Evolutionary conservation across 768 basidiomycete genomes (phyloP), one percentile per base, ranked within the genome.

Genomic region (Dioszegia crocea): DNA sequence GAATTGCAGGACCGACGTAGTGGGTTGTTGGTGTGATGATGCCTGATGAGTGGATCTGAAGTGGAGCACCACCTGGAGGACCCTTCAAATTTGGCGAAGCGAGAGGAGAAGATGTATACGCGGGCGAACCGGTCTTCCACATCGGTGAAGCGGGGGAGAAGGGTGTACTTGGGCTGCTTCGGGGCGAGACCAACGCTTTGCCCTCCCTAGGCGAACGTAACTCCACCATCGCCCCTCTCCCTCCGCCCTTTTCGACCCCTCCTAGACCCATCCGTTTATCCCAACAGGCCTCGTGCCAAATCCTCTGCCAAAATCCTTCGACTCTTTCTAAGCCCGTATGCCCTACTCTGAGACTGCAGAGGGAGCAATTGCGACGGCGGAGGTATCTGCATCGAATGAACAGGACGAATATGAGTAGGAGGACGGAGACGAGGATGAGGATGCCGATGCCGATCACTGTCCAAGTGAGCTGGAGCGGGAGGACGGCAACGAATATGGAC

Each of bases 271-370:
- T 39, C 26, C 24, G 9, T 14, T 38, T 27, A 2, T 26, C 14
- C 51, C 51, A 53, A 24, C 51, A 53, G 1, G 11, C 24, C n/a
- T 53, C 51, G 26, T 53, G 51, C 36, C 36, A 53, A 8, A 53
- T 27, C 38, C 51, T 36, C 51, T 53, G 51, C 51, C 51, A 53
- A 23, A 53, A 53, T 26, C 51, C 51, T n/a, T 53, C 51, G 14
- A 53, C 33, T 9, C 51, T 4, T 26, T 53, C 51, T 16, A 14
- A 14, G 11, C 51, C 51, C 6, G 51, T 26, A 1, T 16, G 10
- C 24, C 19, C 27, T 14, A 53, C 51, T 29, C 16, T 16, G 38
- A 26, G 38, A 10, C 38, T 24, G 36, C 51, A 53, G 2, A 26
- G 17, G 8, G 51, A 38, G 51, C 51, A 53, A 36, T 27, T 39